Conservation (phyloP, 352 stramenopile species). For the Pythium oligandrum region DNA sequence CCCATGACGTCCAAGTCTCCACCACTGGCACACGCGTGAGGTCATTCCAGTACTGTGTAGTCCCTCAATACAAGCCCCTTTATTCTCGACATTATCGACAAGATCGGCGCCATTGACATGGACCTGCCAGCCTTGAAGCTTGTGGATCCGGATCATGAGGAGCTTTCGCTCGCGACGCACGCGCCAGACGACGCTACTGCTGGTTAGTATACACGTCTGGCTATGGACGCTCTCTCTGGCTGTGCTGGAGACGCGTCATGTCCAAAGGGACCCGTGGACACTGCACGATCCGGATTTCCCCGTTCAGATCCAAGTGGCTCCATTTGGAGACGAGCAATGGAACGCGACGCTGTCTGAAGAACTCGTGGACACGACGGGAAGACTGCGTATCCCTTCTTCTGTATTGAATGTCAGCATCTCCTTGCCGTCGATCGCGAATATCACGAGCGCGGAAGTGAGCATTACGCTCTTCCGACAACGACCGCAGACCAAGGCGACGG, state of each 20-base stretch:
- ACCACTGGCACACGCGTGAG: background rate
- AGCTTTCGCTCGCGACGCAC: too few species aligned
- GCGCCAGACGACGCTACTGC: too few species aligned
- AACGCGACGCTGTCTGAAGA: background rate
- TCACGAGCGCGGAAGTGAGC: conserved; percentile 18
- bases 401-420: conserved; percentile 27
- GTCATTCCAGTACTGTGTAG: too few species aligned
- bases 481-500: background rate
- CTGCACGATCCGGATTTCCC: conserved; percentile 30
- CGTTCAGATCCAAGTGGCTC: conserved; percentile 21
- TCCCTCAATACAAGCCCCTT: background rate
- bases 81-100: conserved; percentile 7
- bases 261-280: conserved; percentile 12
- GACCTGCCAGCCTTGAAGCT: background rate
- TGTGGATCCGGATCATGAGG: background rate
- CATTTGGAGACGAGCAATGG: conserved; percentile 33
- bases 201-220: too few species aligned
- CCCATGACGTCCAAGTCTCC: background rate
- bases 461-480: conserved; percentile 25
- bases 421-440: conserved; percentile 12
- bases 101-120: too few species aligned
- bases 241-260: too few species aligned
- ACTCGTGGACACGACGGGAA: background rate
- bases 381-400: conserved; percentile 25
- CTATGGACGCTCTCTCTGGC: too few species aligned